Base-by-base conservation (phyloP, 148 eudicot genomes). In the Pharnaceum exiguum region DNA sequence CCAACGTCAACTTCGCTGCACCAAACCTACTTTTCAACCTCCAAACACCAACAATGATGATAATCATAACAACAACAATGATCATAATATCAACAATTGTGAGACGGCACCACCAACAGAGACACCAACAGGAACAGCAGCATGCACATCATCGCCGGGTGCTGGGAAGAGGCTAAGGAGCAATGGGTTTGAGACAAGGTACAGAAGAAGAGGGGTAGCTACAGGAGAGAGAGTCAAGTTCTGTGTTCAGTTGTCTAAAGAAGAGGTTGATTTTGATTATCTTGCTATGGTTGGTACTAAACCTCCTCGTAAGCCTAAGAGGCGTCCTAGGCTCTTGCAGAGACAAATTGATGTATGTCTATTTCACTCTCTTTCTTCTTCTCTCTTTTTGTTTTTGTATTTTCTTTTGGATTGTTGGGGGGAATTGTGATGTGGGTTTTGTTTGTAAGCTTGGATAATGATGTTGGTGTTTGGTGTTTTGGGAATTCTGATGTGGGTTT, bases 251-350 rank as follows among this genome's bases (percentile, higher is more conserved):
- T 37, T 79, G 32, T 29, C 72, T 5, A 59, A 55, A 28, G 62
- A 56, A 24, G 83, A 75, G 64, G 43, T 75, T 31, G 80, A 72
- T 33, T 37, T 42, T 27, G 83, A 79, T 69, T 79, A 67, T 17
- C 6, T 59, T 43, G 59, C 38, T 7, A 71, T 79, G 67, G 36
- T 67, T 15, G 75, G 83, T 7, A 55, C 36, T 1, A 69, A 57
- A 29, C 72, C 80, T 13, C 67, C 63, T 5, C 37, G 77, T 28
- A 40, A 65, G 49, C 77, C 83, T 1, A 79, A 60, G 58, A 75
- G 61, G 66, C 51, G 79, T 42, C 66, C 77, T 10, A 79, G 46
- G 36, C 36, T 24, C 17, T 56, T 71, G 53, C 83, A 75, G 57
- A 75, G 12, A 51, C 59, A 68, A 50, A 4, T 79, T 30, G 69